Base-by-base conservation (phyloP, 2,329 filamentous ascomycete species). In the Aspergillus sp. region DNA sequence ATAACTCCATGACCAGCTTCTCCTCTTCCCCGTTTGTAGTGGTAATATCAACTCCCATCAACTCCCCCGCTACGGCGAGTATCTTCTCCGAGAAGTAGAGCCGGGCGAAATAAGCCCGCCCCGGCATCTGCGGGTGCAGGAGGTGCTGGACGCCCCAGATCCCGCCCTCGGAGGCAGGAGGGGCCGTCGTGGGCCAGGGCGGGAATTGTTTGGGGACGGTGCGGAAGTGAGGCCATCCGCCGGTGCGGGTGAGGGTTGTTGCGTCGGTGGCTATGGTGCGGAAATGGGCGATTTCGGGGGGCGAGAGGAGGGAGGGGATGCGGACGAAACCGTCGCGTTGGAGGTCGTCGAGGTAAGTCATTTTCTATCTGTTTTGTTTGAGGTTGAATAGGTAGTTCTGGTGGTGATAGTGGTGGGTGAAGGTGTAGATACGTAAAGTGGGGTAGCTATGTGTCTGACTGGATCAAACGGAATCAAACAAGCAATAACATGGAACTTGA, bases 91-190 rank as follows among this genome's bases (percentile, higher is more conserved):
- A 79, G 62, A 95, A 95, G 69, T 95, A 95, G 44, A 78, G 73
- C 40, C 72, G 63, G 5, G 82, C 77, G 66, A 90, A 94, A 3
- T 74, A 62, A 3, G 73, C 65, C 47, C 79, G 74, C 42, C 78
- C 76, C 0, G 81, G 77, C 53, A 91, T 79, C 1, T 75, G 71
- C 0, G 88, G 88, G 64, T 90, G 84, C 57, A 95, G 74, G 5
- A 95, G 76, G 65, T 90, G 86, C 72, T 95, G 89, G 3, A 94
- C 85, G 50, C 88, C 89, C 90, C 89, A 95, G 65, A 95, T 94
- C 13, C 88, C 88, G 40, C 75, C 68, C 39, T 72, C 65, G 1
- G 61, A 61, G 32, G 65, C 64, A 1, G 70, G 67, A 0, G 73
- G 70, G 1, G 75, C 70, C 39, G 74, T 72, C n/a, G 73, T 73